Percentiles rank a stretch among this genome's conserved stretches.
Conservation (phyloP, 2,329 filamentous ascomycete species). For the Pseudogymnoascus sp. region DNA sequence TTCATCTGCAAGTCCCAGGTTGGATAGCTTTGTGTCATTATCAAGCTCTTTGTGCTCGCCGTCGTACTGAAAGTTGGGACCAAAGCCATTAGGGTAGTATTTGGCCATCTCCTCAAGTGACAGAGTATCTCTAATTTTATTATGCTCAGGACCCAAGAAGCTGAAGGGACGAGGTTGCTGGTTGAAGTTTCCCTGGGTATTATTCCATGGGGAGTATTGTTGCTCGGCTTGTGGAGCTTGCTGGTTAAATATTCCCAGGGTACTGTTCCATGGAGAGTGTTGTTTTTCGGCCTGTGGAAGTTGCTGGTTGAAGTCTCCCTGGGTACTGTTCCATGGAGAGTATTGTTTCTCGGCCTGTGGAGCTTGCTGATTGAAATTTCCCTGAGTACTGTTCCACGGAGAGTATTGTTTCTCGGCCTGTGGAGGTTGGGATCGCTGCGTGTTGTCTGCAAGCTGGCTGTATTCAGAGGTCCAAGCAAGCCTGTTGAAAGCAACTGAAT, state of each 20-base stretch:
- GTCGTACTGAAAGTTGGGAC: constrained; percentile 17
- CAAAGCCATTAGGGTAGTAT: constrained; percentile 26
- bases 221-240: neutral
- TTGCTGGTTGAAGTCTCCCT: neutral
- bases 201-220: constrained; percentile 1
- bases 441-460: neutral
- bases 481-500: constrained; percentile 12
- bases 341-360: neutral
- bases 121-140: constrained; percentile 23
- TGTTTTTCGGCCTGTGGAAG: neutral
- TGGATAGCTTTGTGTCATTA: constrained; percentile 6
- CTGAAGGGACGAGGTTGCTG: constrained; percentile 8
- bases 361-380: neutral
- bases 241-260: neutral
- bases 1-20: neutral
- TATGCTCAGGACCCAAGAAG: neutral
- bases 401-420: neutral
- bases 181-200: neutral
- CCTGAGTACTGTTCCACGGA: constrained; percentile 7
- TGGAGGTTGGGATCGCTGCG: neutral
- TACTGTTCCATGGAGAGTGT: neutral
- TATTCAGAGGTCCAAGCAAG: neutral
- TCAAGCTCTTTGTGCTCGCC: constrained; percentile 15
- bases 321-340: neutral
- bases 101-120: constrained; percentile 17